phyloP scores from a whole-genome alignment of 1,139 yeast species.

The Yamadazyma oceani region DNA sequence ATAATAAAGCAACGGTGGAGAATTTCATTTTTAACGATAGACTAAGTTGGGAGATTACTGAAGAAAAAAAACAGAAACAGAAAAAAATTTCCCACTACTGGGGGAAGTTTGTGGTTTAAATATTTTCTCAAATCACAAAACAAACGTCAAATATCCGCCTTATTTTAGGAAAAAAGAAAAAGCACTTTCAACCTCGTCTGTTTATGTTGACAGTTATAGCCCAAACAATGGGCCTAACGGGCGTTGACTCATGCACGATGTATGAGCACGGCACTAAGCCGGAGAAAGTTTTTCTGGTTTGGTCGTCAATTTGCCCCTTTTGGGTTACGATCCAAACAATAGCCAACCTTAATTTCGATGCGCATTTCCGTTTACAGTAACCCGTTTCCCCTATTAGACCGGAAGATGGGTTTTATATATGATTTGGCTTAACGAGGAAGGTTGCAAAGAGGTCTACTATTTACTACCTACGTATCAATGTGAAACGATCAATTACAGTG shows the following conservation, averaged over 20 bases:
- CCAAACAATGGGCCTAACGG: no score
- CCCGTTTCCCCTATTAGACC: constrained; percentile 1
- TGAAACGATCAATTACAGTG: no score
- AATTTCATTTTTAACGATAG: constrained; percentile 23
- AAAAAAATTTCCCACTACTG: constrained; percentile 3
- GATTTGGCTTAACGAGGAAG: constrained; percentile 1
- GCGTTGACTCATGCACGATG: no score
- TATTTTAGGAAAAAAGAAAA: no score
- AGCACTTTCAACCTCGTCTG: neutral
- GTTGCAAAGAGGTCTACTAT: neutral
- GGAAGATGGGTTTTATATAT: neutral
- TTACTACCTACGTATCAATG: no score
- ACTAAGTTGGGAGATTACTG: constrained; percentile 16
- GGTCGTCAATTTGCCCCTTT: constrained; percentile 3
- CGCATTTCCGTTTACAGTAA: neutral
- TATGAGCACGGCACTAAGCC: neutral
- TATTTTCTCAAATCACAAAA: neutral
- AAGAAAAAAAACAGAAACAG: constrained; percentile 8
- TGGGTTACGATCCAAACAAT: constrained; percentile 2
- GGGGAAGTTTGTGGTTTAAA: constrained; percentile 3
- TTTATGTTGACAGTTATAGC: constrained; percentile 2
- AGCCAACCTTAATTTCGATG: neutral
- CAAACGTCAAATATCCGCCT: constrained; percentile 1
- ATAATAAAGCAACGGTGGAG: constrained; percentile 21
- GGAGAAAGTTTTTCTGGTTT: constrained; percentile 2